Evolutionary conservation across 1,139 yeast species (phyloP), one percentile per base, ranked within the genome.

Genomic region (Meyerozyma athensensis): DNA sequence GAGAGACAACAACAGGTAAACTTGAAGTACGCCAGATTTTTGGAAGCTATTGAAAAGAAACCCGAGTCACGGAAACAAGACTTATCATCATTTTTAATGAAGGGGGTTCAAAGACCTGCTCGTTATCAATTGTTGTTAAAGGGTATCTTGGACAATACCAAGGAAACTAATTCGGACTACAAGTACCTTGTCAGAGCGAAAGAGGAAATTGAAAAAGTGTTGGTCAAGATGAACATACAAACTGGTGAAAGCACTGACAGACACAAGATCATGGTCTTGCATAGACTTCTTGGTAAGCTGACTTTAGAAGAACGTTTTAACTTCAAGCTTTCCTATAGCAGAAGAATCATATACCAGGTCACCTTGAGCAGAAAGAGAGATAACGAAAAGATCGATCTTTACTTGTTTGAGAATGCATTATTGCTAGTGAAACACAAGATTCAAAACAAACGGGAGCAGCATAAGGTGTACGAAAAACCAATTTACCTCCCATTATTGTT

Each of bases 101-200:
- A 92, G 54, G 97, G 97, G 38, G 92, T 95, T 3, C 92, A 96
- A 20, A 77, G 98, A 58, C 89, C 97, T 19, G 97, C 97, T 8
- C 73, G 97, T 49, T 92, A 94, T 59, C 96, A 95, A 46, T 67
- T 92, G 41, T 71, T 92, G 41, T 71, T 92, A 21, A 83, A 80
- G 39, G 95, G 95, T 30, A 86, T 94, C 23, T 68, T 86, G 46
- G 92, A 92, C 56, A 77, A 81, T 46, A 87, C 97, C 0, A 77
- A 73, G 38, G 83, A 83, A 10, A 85, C 77, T 28, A 77, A 81
- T 19, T 80, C 87, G 10, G 98, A 92, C 54, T 73, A 77, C 50
- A 80, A 78, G 42, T 78, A 81, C 48, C 68, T 92, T 41, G 70
- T 77, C 13, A 78, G 79, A 46, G 95, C 96, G 1, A 77, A 86